Evolutionary conservation across 2,329 filamentous ascomycete species (phyloP).

Genomic region (Fusarium miscanthi): DNA sequence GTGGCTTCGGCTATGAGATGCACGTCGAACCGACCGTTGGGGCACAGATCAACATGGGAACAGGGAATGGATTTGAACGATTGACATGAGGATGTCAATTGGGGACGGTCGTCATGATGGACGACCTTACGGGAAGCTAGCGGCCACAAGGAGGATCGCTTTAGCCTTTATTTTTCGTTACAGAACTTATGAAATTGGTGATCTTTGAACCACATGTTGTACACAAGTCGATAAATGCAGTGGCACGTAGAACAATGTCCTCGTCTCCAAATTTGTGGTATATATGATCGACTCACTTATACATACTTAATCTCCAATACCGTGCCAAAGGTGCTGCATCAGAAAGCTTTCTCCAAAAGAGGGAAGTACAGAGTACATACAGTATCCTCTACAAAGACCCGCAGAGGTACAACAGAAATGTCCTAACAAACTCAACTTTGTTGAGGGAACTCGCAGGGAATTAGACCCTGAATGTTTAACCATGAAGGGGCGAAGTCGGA

Average conservation of each 20-base stretch:
- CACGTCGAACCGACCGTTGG: conserved; percentile 42
- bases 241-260: not conserved
- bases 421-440: conserved; percentile 19
- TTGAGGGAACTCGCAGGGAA: conserved; percentile 27
- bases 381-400: not conserved
- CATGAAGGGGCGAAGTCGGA: conserved; percentile 15
- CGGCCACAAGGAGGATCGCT: conserved; percentile 28
- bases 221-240: not conserved
- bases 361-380: not conserved
- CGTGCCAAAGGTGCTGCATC: not conserved
- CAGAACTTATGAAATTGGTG: not conserved
- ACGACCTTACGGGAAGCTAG: conserved; percentile 34
- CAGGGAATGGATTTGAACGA: conserved; percentile 39
- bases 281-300: not conserved
- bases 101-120: conserved; percentile 12
- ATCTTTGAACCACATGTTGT: not conserved
- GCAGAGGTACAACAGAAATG: not conserved
- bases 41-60: conserved; percentile 32
- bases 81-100: conserved; percentile 19
- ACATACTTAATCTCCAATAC: not conserved
- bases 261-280: not conserved
- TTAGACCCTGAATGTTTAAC: conserved; percentile 29
- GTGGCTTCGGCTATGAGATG: conserved; percentile 44
- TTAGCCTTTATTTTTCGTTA: not conserved
- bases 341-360: not conserved